Evolutionary conservation across 495 filamentous ascomycete species (phyloP).

Genomic region (Trichoderma gamsii): DNA sequence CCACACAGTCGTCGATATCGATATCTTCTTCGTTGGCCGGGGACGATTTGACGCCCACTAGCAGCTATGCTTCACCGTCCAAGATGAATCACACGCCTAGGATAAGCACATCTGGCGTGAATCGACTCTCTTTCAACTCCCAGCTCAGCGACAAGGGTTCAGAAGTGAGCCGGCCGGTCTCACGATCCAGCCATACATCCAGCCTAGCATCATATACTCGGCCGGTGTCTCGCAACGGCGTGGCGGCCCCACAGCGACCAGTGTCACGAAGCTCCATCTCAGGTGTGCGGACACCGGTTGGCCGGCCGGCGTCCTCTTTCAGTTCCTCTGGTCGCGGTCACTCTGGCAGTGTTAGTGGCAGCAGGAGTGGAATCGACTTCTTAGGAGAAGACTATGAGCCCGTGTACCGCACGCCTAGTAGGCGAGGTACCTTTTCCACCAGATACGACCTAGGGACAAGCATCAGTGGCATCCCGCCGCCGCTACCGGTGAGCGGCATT

Average conservation of each 20-base stretch:
- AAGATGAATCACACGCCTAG: slow-evolving; percentile 35
- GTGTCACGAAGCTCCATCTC: slow-evolving; percentile 53
- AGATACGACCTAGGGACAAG: slow-evolving; percentile 45
- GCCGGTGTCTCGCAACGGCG: slow-evolving; percentile 44
- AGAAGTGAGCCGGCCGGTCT: slow-evolving; percentile 51
- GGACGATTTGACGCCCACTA: slow-evolving; percentile 39
- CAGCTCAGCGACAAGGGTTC: slow-evolving; percentile 41
- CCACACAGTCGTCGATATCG: slow-evolving; percentile 58
- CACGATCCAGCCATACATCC: slow-evolving; percentile 53
- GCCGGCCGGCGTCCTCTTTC: slow-evolving; percentile 52
- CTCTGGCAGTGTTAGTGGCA: slow-evolving; percentile 40
- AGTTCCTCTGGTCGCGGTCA: slow-evolving; percentile 51
- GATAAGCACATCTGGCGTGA: slow-evolving; percentile 49
- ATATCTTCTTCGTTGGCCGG: slow-evolving; percentile 47
- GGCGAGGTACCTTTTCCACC: slow-evolving; percentile 46
- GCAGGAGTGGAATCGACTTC: slow-evolving; percentile 34
- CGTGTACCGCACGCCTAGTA: slow-evolving; percentile 38
- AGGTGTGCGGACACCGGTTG: slow-evolving; percentile 56
- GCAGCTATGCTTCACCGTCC: slow-evolving; percentile 25
- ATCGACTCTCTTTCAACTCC: slow-evolving; percentile 48
- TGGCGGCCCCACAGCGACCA: slow-evolving; percentile 57
- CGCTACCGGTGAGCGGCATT: slow-evolving; percentile 28
- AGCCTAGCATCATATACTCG: slow-evolving; percentile 49
- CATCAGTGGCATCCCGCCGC: slow-evolving; percentile 33
- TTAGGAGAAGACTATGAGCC: slow-evolving; percentile 36